Percentiles rank a stretch among this genome's conserved stretches.
Conservation (phyloP, 1,284 basidiomycete species). For the Leccinum discolor region DNA sequence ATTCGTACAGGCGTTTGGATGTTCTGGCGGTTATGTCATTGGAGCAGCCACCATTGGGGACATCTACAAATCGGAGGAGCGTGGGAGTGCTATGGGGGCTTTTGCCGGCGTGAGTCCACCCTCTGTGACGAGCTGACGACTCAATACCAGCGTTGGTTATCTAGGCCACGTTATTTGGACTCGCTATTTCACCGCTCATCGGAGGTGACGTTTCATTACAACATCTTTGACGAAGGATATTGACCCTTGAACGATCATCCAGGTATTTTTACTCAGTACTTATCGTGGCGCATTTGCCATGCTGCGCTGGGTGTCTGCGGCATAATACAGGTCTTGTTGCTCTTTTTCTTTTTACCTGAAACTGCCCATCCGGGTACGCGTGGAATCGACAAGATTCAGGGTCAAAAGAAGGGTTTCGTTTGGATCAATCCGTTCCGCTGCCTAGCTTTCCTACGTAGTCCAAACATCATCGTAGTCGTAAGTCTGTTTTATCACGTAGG, state of each 20-base stretch:
- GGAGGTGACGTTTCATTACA: slow-evolving; percentile 35
- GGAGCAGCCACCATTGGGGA: slow-evolving; percentile 54
- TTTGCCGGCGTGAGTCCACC: slow-evolving; percentile 40
- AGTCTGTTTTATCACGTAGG: slow-evolving; percentile 31
- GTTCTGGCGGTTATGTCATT: slow-evolving; percentile 39
- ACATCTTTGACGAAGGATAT: not conserved
- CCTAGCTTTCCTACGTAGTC: slow-evolving; percentile 54
- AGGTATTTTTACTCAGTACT: slow-evolving; percentile 53
- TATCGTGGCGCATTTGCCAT: slow-evolving; percentile 75
- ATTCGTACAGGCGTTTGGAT: slow-evolving; percentile 48
- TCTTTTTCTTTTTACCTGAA: slow-evolving; percentile 65
- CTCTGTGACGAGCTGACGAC: slow-evolving; percentile 1
- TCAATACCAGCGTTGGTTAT: slow-evolving; percentile 21
- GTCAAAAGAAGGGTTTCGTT: slow-evolving; percentile 42
- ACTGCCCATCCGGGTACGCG: slow-evolving; percentile 57
- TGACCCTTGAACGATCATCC: slow-evolving; percentile 5
- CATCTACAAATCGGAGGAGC: slow-evolving; percentile 46
- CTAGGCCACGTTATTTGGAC: slow-evolving; percentile 46
- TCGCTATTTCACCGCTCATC: slow-evolving; percentile 43
- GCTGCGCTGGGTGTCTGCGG: slow-evolving; percentile 46
- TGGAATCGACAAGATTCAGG: slow-evolving; percentile 41
- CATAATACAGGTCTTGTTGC: slow-evolving; percentile 43
- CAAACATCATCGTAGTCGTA: slow-evolving; percentile 58
- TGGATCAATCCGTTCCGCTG: slow-evolving; percentile 63
- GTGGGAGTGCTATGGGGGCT: slow-evolving; percentile 50